Percentiles rank a stretch among this genome's conserved stretches.
phyloP scores from a whole-genome alignment of 352 stramenopile species.

The Peronospora destructor region DNA sequence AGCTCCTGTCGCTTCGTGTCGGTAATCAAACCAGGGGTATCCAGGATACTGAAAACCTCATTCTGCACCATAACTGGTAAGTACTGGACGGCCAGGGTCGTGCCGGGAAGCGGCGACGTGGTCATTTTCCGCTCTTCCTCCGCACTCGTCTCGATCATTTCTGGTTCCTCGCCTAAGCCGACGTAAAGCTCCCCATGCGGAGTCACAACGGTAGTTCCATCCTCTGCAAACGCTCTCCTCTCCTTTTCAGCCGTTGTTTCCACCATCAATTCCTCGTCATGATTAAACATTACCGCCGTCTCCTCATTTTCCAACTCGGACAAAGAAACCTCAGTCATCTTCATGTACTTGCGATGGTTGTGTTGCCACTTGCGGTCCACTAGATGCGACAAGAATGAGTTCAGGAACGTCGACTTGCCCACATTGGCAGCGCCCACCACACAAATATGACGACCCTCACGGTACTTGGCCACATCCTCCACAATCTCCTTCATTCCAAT shows the following conservation, averaged over 20 bases:
- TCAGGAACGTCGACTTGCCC: constrained; percentile 90
- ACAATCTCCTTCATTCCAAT: constrained; percentile 86
- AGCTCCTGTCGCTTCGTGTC: constrained; percentile 73
- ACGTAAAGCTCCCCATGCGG: constrained; percentile 31
- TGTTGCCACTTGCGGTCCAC: constrained; percentile 79
- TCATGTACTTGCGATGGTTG: constrained; percentile 85
- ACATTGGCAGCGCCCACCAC: constrained; percentile 89
- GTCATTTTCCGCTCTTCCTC: constrained; percentile 73
- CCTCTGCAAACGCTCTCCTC: constrained; percentile 5
- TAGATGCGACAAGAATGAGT: constrained; percentile 83
- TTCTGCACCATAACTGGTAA: constrained; percentile 74
- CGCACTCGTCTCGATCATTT: constrained; percentile 64
- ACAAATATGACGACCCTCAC: constrained; percentile 80
- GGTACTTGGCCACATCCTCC: constrained; percentile 66
- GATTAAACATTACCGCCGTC: constrained; percentile 43
- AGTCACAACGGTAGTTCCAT: constrained; percentile 17
- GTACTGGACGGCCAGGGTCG: constrained; percentile 82
- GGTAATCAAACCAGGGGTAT: constrained; percentile 75
- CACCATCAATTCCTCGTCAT: constrained; percentile 37
- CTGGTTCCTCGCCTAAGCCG: constrained; percentile 49
- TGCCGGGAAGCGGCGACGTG: constrained; percentile 86
- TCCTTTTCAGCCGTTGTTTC: constrained; percentile 12
- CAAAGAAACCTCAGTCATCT: constrained; percentile 49
- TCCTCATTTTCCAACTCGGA: constrained; percentile 46
- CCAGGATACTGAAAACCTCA: constrained; percentile 74